Conservation (phyloP, 2,329 filamentous ascomycete species). For the Cryphonectria radicalis region DNA sequence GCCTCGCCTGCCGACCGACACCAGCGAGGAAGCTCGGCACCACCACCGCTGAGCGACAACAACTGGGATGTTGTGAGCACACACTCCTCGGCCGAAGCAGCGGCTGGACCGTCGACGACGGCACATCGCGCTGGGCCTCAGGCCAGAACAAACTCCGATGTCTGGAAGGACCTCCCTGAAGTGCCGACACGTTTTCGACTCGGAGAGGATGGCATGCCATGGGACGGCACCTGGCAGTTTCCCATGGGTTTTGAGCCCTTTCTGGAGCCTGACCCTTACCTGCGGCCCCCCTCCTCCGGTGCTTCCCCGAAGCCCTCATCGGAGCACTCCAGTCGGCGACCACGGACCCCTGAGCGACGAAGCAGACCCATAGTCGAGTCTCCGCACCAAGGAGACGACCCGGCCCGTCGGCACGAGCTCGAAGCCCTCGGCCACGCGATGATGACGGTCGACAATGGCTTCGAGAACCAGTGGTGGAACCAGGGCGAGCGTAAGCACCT, state of each 20-base stretch:
- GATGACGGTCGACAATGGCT: slow-evolving; percentile 62
- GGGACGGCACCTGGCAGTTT: slow-evolving; percentile 44
- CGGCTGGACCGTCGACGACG: slow-evolving; percentile 35
- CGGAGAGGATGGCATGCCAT: slow-evolving; percentile 53
- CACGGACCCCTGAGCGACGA: slow-evolving; percentile 2
- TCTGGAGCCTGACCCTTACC: slow-evolving; percentile 37
- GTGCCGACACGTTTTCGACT: slow-evolving; percentile 46
- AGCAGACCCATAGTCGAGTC: slow-evolving; percentile 32
- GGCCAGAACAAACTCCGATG: slow-evolving; percentile 31
- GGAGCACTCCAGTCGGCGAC: background rate
- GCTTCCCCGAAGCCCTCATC: slow-evolving; percentile 10
- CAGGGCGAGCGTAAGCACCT: slow-evolving; percentile 42
- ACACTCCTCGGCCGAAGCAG: slow-evolving; percentile 36
- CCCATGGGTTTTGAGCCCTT: slow-evolving; percentile 39
- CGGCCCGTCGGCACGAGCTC: slow-evolving; percentile 45
- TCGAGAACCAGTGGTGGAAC: slow-evolving; percentile 63
- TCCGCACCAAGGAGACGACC: slow-evolving; percentile 38
- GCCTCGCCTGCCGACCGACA: slow-evolving; percentile 33
- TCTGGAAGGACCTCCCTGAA: slow-evolving; percentile 51
- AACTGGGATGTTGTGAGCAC: slow-evolving; percentile 49
- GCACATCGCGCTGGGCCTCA: slow-evolving; percentile 26
- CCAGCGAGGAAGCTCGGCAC: slow-evolving; percentile 54
- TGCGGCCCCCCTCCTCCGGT: slow-evolving; percentile 30
- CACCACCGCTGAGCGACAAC: slow-evolving; percentile 51
- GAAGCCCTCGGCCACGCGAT: slow-evolving; percentile 56